Conservation (phyloP, 225 moss, liverwort and hornwort genomes). For the Asterella californica region DNA sequence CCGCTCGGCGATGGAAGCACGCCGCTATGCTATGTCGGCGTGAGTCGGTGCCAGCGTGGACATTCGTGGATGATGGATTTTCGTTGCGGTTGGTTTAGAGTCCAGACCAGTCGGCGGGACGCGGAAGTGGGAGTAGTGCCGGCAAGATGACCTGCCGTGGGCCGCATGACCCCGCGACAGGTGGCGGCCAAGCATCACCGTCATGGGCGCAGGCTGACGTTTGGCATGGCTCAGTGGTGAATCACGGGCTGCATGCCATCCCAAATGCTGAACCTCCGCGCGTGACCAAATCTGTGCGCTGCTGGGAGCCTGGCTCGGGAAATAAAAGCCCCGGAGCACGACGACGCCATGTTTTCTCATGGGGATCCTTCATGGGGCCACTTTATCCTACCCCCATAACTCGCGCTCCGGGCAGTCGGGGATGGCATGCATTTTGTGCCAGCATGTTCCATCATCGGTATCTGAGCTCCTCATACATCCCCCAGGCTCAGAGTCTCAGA, state of each 20-base stretch:
- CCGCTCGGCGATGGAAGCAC: background rate
- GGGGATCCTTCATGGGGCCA: slow-evolving; percentile 7
- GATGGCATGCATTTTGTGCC: slow-evolving; percentile 6
- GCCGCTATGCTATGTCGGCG: background rate
- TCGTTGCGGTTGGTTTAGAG: background rate
- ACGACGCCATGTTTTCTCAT: slow-evolving; percentile 7
- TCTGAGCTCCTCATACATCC: slow-evolving; percentile 5
- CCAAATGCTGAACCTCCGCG: too few species aligned
- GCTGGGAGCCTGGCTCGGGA: background rate
- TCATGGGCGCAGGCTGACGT: background rate
- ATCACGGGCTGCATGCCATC: too few species aligned
- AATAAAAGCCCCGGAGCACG: slow-evolving; percentile 8
- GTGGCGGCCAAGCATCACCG: background rate
- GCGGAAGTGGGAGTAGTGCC: background rate
- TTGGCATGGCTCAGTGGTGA: background rate
- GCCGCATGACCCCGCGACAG: background rate
- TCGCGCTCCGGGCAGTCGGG: background rate
- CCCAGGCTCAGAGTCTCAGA: too few species aligned
- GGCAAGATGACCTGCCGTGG: background rate
- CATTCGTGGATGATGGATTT: slow-evolving; percentile 1
- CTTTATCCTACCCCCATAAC: background rate
- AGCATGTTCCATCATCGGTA: slow-evolving; percentile 9
- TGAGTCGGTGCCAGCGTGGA: slow-evolving; percentile 3
- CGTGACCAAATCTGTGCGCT: slow-evolving; percentile 8
- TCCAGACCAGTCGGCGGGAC: background rate